A percentile compares a stretch with the other conserved stretches of the same genome.
These are phyloP conservation scores for Penstemon davidsonii DNA, from an alignment of 257 asterid species.

Conservation along the genomic window DNA sequence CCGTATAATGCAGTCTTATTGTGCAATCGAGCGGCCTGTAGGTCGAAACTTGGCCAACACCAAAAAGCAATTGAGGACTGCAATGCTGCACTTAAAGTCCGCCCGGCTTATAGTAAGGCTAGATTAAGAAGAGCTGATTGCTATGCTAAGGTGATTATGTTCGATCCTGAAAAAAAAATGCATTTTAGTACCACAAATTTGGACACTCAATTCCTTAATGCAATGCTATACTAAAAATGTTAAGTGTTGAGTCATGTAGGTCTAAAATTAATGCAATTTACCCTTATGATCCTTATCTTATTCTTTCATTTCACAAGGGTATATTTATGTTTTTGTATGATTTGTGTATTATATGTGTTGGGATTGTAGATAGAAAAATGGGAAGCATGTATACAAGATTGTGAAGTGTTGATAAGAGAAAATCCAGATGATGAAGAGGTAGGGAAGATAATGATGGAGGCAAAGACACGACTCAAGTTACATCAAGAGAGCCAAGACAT, in stretches of 20 bases:
- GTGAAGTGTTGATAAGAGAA: conserved; percentile 51
- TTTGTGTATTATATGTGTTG: neutral
- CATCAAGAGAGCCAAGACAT: conserved; percentile 15
- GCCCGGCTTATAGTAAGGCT: conserved; percentile 67
- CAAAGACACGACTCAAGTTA: conserved; percentile 26
- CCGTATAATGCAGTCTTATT: conserved; percentile 59
- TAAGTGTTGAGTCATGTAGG: no score
- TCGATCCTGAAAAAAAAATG: no score
- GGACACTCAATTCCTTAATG: neutral
- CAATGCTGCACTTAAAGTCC: conserved; percentile 50
- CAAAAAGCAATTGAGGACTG: conserved; percentile 76
- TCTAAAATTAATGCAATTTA: no score
- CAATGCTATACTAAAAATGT: no score
- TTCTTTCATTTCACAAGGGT: no score
- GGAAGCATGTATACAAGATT: conserved; percentile 68
- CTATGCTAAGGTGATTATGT: conserved; percentile 51
- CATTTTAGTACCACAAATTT: neutral
- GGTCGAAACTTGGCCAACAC: conserved; percentile 56
- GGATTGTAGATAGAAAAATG: conserved; percentile 52
- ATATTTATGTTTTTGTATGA: neutral
- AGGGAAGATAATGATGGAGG: conserved; percentile 48
- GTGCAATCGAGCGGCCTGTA: conserved; percentile 77
- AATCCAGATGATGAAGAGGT: conserved; percentile 55
- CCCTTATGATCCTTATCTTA: no score
- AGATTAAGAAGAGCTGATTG: conserved; percentile 74